Evolutionary conservation across 2,329 filamentous ascomycete species (phyloP).

Genomic region (Neofusicoccum laricinum): DNA sequence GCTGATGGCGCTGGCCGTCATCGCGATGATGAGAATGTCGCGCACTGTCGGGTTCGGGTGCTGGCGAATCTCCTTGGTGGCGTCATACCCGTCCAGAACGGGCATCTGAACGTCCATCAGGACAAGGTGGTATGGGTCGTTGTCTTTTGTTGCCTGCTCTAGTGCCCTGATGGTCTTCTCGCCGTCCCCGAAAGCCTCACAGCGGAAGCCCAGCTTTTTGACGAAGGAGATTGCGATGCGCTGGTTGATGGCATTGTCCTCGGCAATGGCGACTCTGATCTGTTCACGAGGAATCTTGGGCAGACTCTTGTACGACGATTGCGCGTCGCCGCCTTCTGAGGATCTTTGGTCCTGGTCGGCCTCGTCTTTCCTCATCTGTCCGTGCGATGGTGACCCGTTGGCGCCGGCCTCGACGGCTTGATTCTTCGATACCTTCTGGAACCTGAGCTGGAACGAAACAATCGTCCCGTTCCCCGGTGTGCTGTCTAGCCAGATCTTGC

Average conservation of each 20-base stretch:
- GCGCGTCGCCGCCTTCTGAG: conserved; percentile 21
- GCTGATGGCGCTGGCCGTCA: conserved; percentile 94
- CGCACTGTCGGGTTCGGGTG: conserved; percentile 74
- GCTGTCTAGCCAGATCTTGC: conserved; percentile 78
- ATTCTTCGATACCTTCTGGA: conserved; percentile 72
- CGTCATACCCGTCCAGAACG: conserved; percentile 86
- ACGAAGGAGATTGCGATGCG: conserved; percentile 92
- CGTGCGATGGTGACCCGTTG: conserved; percentile 45
- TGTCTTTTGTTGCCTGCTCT: conserved; percentile 67
- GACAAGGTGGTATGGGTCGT: conserved; percentile 75
- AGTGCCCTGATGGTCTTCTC: conserved; percentile 83
- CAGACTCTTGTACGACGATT: conserved; percentile 59
- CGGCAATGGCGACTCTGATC: conserved; percentile 85
- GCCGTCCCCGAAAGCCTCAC: conserved; percentile 88
- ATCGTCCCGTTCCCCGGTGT: conserved; percentile 67
- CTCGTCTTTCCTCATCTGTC: conserved; percentile 38
- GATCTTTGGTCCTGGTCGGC: conserved; percentile 40
- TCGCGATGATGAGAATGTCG: conserved; percentile 88
- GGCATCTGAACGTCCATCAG: conserved; percentile 98
- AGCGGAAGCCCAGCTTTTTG: conserved; percentile 77
- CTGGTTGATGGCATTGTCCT: conserved; percentile 93
- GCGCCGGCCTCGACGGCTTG: conserved; percentile 48
- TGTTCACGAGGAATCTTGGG: conserved; percentile 71
- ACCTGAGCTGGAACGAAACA: conserved; percentile 77
- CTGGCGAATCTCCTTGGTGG: conserved; percentile 76